Percentiles rank a stretch among this genome's conserved stretches.
phyloP scores from a whole-genome alignment of 768 basidiomycete genomes.

The Trametes punicea region DNA sequence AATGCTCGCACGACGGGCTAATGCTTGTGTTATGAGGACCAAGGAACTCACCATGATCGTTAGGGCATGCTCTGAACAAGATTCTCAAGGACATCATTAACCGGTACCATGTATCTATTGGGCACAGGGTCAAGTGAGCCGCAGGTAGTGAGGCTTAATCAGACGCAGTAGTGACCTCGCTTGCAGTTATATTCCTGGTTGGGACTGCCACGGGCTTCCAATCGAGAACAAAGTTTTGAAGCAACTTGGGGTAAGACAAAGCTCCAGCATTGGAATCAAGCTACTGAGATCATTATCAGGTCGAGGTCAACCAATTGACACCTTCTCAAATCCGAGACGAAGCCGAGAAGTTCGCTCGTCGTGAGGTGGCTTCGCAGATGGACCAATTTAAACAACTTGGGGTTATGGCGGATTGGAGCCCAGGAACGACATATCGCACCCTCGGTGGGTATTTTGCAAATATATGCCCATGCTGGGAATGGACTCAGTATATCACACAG shows the following conservation, averaged over 20 bases:
- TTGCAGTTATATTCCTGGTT: constrained; percentile 86
- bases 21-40: too few relatives aligned
- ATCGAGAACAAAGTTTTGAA: constrained; percentile 93
- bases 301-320: constrained; percentile 24
- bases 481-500: constrained; percentile 37
- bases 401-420: constrained; percentile 89
- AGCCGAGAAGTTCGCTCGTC: constrained; percentile 68
- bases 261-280: not conserved
- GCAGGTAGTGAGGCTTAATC: too few relatives aligned
- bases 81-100: constrained; percentile 95
- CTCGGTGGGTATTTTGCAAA: constrained; percentile 49
- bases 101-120: constrained; percentile 77
- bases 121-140: constrained; percentile 79
- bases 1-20: too few relatives aligned
- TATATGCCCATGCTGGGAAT: not conserved
- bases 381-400: constrained; percentile 78
- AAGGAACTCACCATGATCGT: not conserved
- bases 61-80: constrained; percentile 96
- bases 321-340: constrained; percentile 53
- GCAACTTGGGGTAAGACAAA: constrained; percentile 56
- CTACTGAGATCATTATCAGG: constrained; percentile 4
- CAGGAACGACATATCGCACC: constrained; percentile 74
- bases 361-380: constrained; percentile 73
- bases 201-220: constrained; percentile 97
- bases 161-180: not conserved